Base-by-base conservation (phyloP, 306 rosid species). In the Arachis hypogaea region DNA sequence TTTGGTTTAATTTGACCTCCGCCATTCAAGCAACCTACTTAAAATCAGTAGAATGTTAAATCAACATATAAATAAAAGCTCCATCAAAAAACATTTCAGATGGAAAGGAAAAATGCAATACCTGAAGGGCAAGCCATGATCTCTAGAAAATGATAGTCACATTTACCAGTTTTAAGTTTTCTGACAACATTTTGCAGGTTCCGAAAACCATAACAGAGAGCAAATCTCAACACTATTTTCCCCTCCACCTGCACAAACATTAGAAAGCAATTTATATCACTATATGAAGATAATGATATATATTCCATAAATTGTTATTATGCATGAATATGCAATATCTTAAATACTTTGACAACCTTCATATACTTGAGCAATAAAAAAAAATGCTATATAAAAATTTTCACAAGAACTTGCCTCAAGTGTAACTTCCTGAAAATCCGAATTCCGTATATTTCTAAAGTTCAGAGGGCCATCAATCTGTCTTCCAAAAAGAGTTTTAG, bases 41-140 rank as follows among this genome's bases (percentile, higher is more conserved):
- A 43, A 61, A 73, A 49, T 49, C 54, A 49, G 4, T 5, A 49
- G 54, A n/a, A 49, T 49, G 54, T 49, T 49, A 14, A 10, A 14
- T 49, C 11, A 49, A 49, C 12, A 49, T 4, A n/a, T 54, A 69
- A 43, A 45, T 38, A 45, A 52, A 72, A 59, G 40, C 18, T 36
- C 36, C 74, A 78, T 5, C 45, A 49, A 71, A 64, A 9, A 42
- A 57, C 73, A 77, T 4, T 68, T 5, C n/a, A 14, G 54, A 75
- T 4, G 40, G 36, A 30, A 73, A 51, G 50, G 61, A 61, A 46
- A 46, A 49, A 47, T 11, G 75, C 7, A 3, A 28, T 73, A 92
- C 99, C 97, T 80, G 97, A 92, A 65, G 99, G 99, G 81, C 99
- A 94, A 4, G 99, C 99, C 99, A 94, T 94, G 72, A 94, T 92